Percentiles rank a stretch among this genome's conserved stretches.
Evolutionary conservation across 352 stramenopile genomes (phyloP).

Genomic region (Globisporangium solare): DNA sequence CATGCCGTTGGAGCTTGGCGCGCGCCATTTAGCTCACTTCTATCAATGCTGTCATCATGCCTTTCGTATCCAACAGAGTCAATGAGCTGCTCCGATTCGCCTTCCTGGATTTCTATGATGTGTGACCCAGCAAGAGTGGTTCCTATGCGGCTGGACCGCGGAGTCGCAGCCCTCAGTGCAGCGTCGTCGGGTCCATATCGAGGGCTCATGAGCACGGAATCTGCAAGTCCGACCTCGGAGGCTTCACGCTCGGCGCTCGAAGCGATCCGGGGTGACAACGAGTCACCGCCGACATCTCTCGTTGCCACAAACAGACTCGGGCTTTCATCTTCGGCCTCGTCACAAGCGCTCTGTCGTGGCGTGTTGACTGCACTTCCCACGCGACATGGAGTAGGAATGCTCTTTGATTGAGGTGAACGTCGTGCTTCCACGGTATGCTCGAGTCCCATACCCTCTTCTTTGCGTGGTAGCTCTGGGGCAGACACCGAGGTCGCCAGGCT

Average conservation of each 20-base stretch:
- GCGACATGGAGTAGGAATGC: neutral
- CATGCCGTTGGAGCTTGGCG: neutral
- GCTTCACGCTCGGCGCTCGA: too few relatives aligned
- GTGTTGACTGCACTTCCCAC: neutral
- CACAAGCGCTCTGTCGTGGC: neutral
- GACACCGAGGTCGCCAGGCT: constrained; percentile 1
- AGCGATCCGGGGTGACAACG: too few relatives aligned
- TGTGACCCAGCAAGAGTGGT: neutral
- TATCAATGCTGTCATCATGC: neutral
- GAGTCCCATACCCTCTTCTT: neutral
- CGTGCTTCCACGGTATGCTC: neutral
- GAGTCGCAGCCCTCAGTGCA: neutral
- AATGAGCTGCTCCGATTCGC: neutral
- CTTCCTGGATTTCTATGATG: constrained; percentile 9
- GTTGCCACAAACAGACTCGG: neutral
- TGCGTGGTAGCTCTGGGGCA: constrained; percentile 4
- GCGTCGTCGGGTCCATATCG: neutral
- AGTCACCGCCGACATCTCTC: too few relatives aligned
- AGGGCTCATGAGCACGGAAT: too few relatives aligned
- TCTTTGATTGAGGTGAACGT: neutral
- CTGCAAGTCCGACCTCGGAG: too few relatives aligned
- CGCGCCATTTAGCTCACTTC: neutral
- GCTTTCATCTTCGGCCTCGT: neutral
- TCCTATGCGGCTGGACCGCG: too few relatives aligned
- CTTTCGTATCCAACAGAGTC: neutral